Evolutionary conservation across 2,329 filamentous ascomycete genomes (phyloP).

Genomic region (Colletotrichum somersetense): DNA sequence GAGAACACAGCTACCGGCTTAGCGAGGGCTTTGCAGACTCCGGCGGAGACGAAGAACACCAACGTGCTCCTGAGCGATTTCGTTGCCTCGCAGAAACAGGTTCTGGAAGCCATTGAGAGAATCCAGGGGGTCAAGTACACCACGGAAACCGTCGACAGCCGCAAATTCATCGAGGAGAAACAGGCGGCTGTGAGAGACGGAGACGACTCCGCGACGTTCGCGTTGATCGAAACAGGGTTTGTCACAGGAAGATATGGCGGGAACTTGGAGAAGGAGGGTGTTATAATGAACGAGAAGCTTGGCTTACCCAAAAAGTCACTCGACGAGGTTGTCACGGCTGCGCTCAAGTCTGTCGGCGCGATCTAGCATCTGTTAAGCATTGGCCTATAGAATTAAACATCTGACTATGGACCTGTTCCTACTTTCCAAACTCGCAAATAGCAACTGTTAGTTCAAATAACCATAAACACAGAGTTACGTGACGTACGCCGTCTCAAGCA

Average conservation of each 20-base stretch:
- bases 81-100: slow-evolving; percentile 48
- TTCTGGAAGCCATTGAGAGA: slow-evolving; percentile 62
- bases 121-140: slow-evolving; percentile 59
- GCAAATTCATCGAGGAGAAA: slow-evolving; percentile 47
- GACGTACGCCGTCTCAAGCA: rapidly evolving
- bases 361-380: neutral
- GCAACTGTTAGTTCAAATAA: neutral
- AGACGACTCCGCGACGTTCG: slow-evolving; percentile 44
- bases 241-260: slow-evolving; percentile 49
- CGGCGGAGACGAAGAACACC: slow-evolving; percentile 51
- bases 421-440: neutral
- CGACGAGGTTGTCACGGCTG: neutral
- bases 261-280: slow-evolving; percentile 50
- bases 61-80: slow-evolving; percentile 52
- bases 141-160: slow-evolving; percentile 46
- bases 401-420: neutral
- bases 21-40: slow-evolving; percentile 44
- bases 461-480: neutral
- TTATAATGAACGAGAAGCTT: slow-evolving; percentile 50
- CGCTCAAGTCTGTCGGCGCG: neutral
- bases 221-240: slow-evolving; percentile 51
- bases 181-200: slow-evolving; percentile 46
- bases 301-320: slow-evolving; percentile 44
- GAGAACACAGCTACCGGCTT: slow-evolving; percentile 51
- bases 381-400: neutral